Conservation (phyloP, 169 alveolate genomes). For the Nephromyces sp. region DNA sequence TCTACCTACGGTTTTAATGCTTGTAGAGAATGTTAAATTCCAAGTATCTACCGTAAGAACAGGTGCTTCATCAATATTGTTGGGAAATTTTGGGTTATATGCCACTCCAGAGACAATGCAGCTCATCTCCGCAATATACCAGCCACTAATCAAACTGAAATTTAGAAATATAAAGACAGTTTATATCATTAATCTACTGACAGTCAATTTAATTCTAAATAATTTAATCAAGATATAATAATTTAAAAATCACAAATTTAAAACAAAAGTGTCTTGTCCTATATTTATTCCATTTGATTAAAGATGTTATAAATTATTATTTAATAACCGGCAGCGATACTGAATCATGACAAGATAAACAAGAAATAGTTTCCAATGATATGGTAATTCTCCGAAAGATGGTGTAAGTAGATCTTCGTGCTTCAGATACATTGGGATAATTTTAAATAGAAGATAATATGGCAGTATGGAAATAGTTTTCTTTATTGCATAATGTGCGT, state of each 20-base stretch:
- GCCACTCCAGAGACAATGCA: background rate
- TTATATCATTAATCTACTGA: background rate
- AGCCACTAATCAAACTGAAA: background rate
- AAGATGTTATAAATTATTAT: background rate
- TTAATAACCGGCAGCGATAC: background rate
- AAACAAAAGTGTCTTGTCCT: no score
- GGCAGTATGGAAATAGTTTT: background rate
- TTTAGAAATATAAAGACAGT: background rate
- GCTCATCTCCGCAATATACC: background rate
- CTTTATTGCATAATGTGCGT: background rate
- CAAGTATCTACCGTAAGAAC: background rate
- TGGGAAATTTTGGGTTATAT: background rate
- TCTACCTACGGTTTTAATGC: background rate
- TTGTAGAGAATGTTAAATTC: background rate
- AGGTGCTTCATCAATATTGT: background rate
- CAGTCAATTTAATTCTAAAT: background rate
- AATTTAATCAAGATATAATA: background rate
- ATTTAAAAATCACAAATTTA: no score
- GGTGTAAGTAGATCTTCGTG: background rate
- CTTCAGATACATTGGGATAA: background rate
- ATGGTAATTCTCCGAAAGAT: background rate
- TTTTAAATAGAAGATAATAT: background rate
- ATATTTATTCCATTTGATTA: background rate
- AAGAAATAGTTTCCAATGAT: background rate
- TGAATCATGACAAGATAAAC: background rate